Evolutionary conservation across 2,329 filamentous ascomycete species (phyloP).

Genomic region (Fusarium phyllophilum): DNA sequence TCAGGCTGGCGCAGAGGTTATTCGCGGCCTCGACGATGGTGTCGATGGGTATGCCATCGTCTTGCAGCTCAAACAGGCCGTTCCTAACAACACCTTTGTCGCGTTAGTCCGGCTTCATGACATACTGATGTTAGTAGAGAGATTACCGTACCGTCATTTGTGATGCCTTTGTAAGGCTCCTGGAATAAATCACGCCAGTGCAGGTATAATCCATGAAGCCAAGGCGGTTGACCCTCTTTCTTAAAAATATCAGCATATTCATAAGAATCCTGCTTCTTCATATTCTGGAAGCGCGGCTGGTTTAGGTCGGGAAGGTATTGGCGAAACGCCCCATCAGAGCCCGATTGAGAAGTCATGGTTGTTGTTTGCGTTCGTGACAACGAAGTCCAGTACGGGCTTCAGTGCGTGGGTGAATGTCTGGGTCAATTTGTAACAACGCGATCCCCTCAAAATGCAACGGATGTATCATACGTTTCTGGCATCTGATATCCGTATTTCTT

Average conservation of each 20-base stretch:
- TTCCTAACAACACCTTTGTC: constrained; percentile 49
- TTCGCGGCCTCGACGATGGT: constrained; percentile 64
- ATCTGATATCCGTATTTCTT: not conserved
- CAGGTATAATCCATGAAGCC: constrained; percentile 70
- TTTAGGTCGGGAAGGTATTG: constrained; percentile 3
- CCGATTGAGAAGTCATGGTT: not conserved
- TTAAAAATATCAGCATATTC: constrained; percentile 71
- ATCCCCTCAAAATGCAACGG: not conserved
- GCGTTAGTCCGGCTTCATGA: not conserved
- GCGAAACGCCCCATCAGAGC: not conserved
- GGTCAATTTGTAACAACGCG: not conserved
- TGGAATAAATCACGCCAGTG: constrained; percentile 68
- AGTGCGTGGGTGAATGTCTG: not conserved
- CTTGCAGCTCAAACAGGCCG: constrained; percentile 67
- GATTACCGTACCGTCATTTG: constrained; percentile 67
- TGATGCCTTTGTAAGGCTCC: constrained; percentile 78
- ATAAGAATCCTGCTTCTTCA: constrained; percentile 70
- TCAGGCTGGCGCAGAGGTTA: not conserved
- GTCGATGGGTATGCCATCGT: constrained; percentile 70
- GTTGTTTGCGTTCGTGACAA: not conserved
- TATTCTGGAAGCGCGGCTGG: constrained; percentile 40
- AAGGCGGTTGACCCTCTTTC: constrained; percentile 68
- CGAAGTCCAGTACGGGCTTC: not conserved
- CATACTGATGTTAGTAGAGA: accelerated
- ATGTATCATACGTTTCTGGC: constrained; percentile 2